Conservation (phyloP, 306 rosid genomes). For the Malus orientalis region DNA sequence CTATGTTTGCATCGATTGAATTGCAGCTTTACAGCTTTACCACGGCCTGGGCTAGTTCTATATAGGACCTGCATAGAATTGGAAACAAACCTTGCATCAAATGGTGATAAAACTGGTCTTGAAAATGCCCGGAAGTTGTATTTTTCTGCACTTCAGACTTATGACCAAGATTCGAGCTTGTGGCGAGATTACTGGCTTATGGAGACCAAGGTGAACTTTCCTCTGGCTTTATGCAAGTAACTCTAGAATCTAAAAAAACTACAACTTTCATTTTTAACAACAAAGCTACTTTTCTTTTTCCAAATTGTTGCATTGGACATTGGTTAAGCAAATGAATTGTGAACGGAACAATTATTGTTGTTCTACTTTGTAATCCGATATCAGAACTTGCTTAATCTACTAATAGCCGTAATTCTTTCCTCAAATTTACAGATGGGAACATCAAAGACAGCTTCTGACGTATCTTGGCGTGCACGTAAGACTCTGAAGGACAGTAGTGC, state of each 20-base stretch:
- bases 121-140: constrained; percentile 57
- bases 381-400: background rate
- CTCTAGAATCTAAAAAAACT: background rate
- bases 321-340: background rate
- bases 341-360: background rate
- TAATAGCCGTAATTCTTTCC: background rate
- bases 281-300: background rate
- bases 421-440: constrained; percentile 69
- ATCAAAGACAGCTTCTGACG: constrained; percentile 56
- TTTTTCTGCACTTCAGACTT: constrained; percentile 65
- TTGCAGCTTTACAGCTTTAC: constrained; percentile 72
- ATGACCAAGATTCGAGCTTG: constrained; percentile 54
- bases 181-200: constrained; percentile 64
- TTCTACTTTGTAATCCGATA: background rate
- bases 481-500: constrained; percentile 53
- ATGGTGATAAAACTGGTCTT: constrained; percentile 63
- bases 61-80: constrained; percentile 63
- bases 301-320: background rate
- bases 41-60: constrained; percentile 74
- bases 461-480: constrained; percentile 69
- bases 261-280: background rate
- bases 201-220: constrained; percentile 62
- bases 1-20: constrained; percentile 9
- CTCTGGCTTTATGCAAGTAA: background rate
- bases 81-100: constrained; percentile 65